Evolutionary conservation across 306 rosid species (phyloP).

Genomic region (Vachellia pachyceras): DNA sequence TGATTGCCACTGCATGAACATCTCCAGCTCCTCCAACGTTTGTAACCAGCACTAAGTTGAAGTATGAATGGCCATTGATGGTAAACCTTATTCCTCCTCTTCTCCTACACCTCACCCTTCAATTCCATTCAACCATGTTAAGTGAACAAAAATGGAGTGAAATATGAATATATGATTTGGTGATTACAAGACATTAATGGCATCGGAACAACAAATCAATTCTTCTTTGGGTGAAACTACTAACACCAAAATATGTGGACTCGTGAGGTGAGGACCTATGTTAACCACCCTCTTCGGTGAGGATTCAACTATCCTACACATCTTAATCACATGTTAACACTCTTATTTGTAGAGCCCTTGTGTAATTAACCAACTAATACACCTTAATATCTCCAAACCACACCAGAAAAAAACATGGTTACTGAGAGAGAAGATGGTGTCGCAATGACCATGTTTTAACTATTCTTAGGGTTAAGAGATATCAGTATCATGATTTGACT

Average conservation of each 20-base stretch:
- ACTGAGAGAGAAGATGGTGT: neutral
- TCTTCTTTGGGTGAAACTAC: too few relatives aligned
- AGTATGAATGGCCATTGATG: conserved; percentile 81
- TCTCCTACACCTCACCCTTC: conserved; percentile 75
- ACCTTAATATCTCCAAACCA: neutral
- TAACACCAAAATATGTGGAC: neutral
- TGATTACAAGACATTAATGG: too few relatives aligned
- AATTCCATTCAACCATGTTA: conserved; percentile 17
- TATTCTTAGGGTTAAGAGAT: neutral
- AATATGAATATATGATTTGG: neutral
- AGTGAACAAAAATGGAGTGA: neutral
- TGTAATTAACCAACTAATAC: neutral
- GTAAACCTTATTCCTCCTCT: conserved; percentile 78
- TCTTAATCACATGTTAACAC: neutral
- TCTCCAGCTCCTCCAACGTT: conserved; percentile 93
- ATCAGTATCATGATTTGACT: neutral
- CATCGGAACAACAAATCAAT: too few relatives aligned
- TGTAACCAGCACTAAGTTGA: conserved; percentile 77
- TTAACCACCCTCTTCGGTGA: neutral
- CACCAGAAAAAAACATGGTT: neutral
- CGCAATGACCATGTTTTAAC: neutral
- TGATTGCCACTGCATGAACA: conserved; percentile 68
- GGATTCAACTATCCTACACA: neutral
- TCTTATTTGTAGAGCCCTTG: too few relatives aligned
- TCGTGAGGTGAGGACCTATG: neutral